Evolutionary conservation across 2,329 filamentous ascomycete species (phyloP).

Genomic region (Neonectria hederae): DNA sequence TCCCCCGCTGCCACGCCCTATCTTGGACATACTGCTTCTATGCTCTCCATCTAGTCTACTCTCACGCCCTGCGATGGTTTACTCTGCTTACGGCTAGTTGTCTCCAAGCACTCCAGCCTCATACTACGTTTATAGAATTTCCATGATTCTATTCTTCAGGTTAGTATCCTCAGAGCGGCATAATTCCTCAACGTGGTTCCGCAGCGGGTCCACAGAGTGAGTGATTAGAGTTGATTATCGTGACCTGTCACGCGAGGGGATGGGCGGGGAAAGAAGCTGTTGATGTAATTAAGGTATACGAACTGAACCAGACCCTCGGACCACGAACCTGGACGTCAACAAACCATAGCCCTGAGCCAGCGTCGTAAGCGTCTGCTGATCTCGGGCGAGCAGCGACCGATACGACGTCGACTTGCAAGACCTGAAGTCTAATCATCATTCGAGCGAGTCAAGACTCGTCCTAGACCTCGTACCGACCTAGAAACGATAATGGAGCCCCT

Average conservation of each 20-base stretch:
- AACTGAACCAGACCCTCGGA: neutral
- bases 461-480: too few species aligned
- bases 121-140: neutral
- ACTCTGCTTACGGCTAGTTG: neutral
- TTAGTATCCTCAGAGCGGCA: neutral
- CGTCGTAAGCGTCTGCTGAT: slow-evolving; percentile 15
- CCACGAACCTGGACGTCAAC: neutral
- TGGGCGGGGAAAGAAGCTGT: neutral
- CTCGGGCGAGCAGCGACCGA: slow-evolving; percentile 18
- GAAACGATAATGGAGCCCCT: neutral
- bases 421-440: slow-evolving; percentile 8
- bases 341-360: neutral
- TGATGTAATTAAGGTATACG: neutral
- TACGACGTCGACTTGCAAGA: neutral
- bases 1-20: slow-evolving; percentile 10
- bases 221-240: neutral
- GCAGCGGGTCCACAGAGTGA: slow-evolving; percentile 8
- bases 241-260: neutral
- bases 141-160: neutral
- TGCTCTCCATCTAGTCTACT: neutral
- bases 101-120: neutral
- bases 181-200: slow-evolving; percentile 5
- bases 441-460: neutral
- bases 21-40: neutral
- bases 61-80: neutral